Evolutionary conservation across 306 rosid genomes (phyloP), one percentile per base, ranked within the genome.

Genomic region (Dicorynia guianensis): DNA sequence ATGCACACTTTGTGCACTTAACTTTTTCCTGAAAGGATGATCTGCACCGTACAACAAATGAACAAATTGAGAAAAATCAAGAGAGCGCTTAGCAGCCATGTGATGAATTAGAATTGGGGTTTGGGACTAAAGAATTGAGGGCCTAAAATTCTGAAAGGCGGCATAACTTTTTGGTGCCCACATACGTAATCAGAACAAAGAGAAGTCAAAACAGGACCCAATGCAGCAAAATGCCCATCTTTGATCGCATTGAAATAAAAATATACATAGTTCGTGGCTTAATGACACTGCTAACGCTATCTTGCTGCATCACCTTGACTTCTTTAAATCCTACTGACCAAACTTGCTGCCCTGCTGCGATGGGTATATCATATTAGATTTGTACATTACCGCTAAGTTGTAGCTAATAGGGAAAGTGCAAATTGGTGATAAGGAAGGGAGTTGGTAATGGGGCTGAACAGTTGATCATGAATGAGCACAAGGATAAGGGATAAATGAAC

Each of bases 401-500:
- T 15, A 38, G 43, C 30, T 4, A 52, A 72, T 54, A 35, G 55
- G 38, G 59, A 58, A 61, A 15, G 46, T 62, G 54, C 17, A 67
- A 78, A 38, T 63, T 20, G 82, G 80, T 54, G 82, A 77, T 18
- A 54, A 18, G 18, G 67, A 15, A 44, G 11, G 75, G 42, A 70
- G 63, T 36, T 4, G 76, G 72, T 39, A 79, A 73, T 55, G 64
- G 62, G 58, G n/a, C 69, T 72, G 82, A 73, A 82, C 55, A 67
- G 80, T 7, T 12, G 65, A 63, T 78, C 79, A 73, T 54, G 60
- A 54, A 75, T 11, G 52, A 40, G 63, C 14, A 55, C 49, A 61
- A 8, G 58, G 85, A 80, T 58, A 63, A 78, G 76, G 86, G 85
- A 77, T 7, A 86, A 84, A 82, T 38, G 83, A 89, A 89, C 62